A percentile compares a stretch with the other conserved stretches of the same genome.
phyloP scores from a whole-genome alignment of 2,329 filamentous ascomycete genomes.

The Diplodia mutila region DNA sequence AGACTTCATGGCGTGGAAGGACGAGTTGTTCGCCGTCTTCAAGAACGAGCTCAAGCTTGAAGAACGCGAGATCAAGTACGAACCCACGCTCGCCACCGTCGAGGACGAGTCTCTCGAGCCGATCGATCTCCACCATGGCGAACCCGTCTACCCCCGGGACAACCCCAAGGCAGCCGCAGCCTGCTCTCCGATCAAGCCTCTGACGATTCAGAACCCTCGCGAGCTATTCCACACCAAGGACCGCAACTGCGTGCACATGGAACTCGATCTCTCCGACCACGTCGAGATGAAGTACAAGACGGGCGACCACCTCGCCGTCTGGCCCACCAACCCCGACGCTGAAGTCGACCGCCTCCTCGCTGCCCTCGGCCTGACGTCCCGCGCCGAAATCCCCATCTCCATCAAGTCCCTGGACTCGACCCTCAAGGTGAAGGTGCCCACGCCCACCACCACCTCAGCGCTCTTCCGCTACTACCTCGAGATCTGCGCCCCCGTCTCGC shows the following conservation, averaged over 20 bases:
- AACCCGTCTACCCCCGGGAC: constrained; percentile 4
- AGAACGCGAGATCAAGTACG: constrained; percentile 41
- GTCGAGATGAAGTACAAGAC: constrained; percentile 48
- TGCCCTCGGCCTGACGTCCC: constrained; percentile 33
- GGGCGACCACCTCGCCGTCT: constrained; percentile 49
- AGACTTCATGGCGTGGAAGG: constrained; percentile 49
- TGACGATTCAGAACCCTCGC: constrained; percentile 37
- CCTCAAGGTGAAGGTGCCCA: constrained; percentile 44
- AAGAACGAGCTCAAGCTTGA: constrained; percentile 37
- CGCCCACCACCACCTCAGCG: constrained; percentile 44
- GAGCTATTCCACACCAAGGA: constrained; percentile 43
- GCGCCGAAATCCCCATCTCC: constrained; percentile 33
- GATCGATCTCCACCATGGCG: constrained; percentile 36
- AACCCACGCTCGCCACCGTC: constrained; percentile 34
- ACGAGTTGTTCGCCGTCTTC: constrained; percentile 40
- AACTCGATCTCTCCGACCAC: constrained; percentile 43
- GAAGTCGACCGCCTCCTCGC: constrained; percentile 43
- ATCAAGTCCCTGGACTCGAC: constrained; percentile 36
- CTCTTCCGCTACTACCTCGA: constrained; percentile 54
- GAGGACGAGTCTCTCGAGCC: constrained; percentile 32
- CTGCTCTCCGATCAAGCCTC: constrained; percentile 38
- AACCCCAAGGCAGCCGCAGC: constrained; percentile 32
- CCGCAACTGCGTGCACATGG: constrained; percentile 48
- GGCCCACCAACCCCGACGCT: constrained; percentile 45
- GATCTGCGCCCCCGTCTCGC: constrained; percentile 47